Evolutionary conservation across 805 yeast genomes (phyloP), one percentile per base, ranked within the genome.

Genomic region (Kodamaea sagamina): DNA sequence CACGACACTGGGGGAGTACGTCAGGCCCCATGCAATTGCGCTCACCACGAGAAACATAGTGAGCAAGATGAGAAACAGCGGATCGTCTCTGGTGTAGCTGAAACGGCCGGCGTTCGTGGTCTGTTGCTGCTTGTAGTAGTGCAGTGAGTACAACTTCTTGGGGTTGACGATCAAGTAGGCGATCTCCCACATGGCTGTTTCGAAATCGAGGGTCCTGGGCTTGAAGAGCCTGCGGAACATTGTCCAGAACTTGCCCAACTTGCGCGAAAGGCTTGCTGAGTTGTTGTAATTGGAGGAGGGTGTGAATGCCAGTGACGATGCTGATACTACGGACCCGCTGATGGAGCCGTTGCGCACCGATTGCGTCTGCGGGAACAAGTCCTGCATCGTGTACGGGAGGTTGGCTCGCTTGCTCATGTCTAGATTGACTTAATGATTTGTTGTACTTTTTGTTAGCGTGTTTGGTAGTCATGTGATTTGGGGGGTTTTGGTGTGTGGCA

Each of bases 101-200:
- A 83, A 78, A 55, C 80, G 82, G 15, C 62, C 62, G 37, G 47
- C 51, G 12, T 50, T 53, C 32, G 49, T 51, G 21, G 57, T 54
- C 44, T 86, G 92, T 54, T 82, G 85, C 51, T 87, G 89, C 58
- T 86, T 88, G 48, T 64, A 67, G 59, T 86, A 88, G 46, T 88
- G 77, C 15, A 89, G 78, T 49, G 86, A 76, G 68, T 86, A 89
- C 55, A 89, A 95, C 48, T 86, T 82, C 54, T 83, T 79, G 1
- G 97, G 97, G 32, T 82, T 78, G 19, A 81, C 69, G 11, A 89
- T 69, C 43, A 89, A 67, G 55, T 88, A 78, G 47, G 84, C 69
- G 63, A 89, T 83, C 61, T 90, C 97, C 96, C 96, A 90, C 47
- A 82, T 74, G 10, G 97, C 96, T 1, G 95, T 86, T 62, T 90